These are phyloP conservation scores for Uncinocarpus reesii DNA, from an alignment of 2,329 filamentous ascomycete genomes.

Conservation along the genomic window DNA sequence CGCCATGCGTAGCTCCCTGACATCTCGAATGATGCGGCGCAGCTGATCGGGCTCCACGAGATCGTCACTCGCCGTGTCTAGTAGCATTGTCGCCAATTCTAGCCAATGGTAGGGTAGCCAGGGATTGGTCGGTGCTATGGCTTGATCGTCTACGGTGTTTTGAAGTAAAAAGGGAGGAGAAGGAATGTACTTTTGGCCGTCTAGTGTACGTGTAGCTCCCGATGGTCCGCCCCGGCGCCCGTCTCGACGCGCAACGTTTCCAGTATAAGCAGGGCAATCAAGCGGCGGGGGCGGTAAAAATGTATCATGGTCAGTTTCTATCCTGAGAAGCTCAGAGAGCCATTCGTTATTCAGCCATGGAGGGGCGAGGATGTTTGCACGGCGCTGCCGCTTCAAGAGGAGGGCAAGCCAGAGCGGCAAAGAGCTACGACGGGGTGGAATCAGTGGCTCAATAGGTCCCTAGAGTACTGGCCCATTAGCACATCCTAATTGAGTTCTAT, in stretches of 20 bases:
- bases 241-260: slow-evolving; percentile 21
- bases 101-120: slow-evolving; percentile 91
- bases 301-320: slow-evolving; percentile 63
- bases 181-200: slow-evolving; percentile 32
- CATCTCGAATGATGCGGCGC: slow-evolving; percentile 62
- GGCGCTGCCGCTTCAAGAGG: slow-evolving; percentile 83
- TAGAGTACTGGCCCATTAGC: slow-evolving; percentile 30
- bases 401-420: slow-evolving; percentile 91
- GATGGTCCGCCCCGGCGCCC: slow-evolving; percentile 21
- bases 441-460: slow-evolving; percentile 67
- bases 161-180: slow-evolving; percentile 70
- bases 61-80: slow-evolving; percentile 77
- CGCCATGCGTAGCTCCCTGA: slow-evolving; percentile 78
- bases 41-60: slow-evolving; percentile 64
- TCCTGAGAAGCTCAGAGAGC: slow-evolving; percentile 64
- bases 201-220: slow-evolving; percentile 28
- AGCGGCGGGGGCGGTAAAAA: slow-evolving; percentile 71
- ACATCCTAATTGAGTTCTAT: background rate
- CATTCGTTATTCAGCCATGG: slow-evolving; percentile 74
- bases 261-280: slow-evolving; percentile 32
- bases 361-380: slow-evolving; percentile 85
- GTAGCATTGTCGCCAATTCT: slow-evolving; percentile 75
- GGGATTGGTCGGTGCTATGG: slow-evolving; percentile 2
- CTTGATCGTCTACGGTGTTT: slow-evolving; percentile 50
- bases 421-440: slow-evolving; percentile 67